These are phyloP conservation scores for Lonicera japonica DNA, from an alignment of 129 eudicot genomes.

Conservation along the genomic window DNA sequence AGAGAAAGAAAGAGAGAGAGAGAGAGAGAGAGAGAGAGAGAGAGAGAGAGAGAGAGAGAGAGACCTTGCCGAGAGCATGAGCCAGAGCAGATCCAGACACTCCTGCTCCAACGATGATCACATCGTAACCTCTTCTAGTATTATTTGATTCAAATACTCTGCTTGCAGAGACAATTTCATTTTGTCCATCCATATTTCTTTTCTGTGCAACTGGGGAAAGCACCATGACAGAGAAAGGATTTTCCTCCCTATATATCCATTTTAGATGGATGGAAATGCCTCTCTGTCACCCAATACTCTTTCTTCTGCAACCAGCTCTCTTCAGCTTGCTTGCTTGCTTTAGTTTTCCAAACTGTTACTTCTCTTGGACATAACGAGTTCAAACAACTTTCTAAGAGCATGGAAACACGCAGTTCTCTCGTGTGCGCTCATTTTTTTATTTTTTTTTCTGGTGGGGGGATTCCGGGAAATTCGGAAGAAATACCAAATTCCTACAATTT, in stretches of 20 bases:
- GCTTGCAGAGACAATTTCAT: background rate
- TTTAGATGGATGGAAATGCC: too few relatives aligned
- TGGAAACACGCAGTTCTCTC: background rate
- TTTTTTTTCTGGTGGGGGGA: too few relatives aligned
- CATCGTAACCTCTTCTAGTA: background rate
- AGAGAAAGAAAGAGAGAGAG: too few relatives aligned
- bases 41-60: background rate
- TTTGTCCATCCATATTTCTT: background rate
- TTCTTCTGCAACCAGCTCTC: background rate
- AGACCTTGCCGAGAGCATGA: slow-evolving; percentile 30
- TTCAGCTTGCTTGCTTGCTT: background rate
- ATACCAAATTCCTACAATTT: too few relatives aligned
- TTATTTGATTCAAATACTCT: background rate
- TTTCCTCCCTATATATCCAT: background rate
- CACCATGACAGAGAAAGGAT: background rate
- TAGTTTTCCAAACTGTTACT: background rate
- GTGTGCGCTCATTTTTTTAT: too few relatives aligned
- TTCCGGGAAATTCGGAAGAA: too few relatives aligned
- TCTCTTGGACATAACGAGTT: background rate
- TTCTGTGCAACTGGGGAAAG: background rate
- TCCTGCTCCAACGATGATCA: slow-evolving; percentile 31
- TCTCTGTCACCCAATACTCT: background rate
- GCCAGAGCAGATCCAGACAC: slow-evolving; percentile 34
- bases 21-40: too few relatives aligned
- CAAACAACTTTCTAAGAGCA: background rate